These are phyloP conservation scores for Kentomonas sorsogonicus DNA, from an alignment of 208 protist species.

Conservation along the genomic window DNA sequence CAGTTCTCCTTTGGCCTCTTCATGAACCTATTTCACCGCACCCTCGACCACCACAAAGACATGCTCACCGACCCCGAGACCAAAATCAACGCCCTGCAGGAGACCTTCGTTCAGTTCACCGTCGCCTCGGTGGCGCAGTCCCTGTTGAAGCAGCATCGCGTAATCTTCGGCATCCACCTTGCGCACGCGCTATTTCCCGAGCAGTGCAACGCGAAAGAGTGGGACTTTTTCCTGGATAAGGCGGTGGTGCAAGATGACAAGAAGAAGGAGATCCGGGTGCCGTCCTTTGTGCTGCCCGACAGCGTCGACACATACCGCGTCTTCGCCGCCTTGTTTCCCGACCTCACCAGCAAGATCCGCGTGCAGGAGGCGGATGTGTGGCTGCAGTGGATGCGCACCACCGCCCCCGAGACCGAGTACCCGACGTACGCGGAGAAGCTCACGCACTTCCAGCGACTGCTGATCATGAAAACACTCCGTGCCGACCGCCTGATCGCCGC, in stretches of 20 bases:
- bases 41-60: conserved; percentile 60
- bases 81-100: conserved; percentile 75
- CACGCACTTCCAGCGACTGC: conserved; percentile 92
- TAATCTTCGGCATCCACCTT: conserved; percentile 95
- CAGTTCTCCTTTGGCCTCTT: conserved; percentile 94
- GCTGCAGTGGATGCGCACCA: conserved; percentile 86
- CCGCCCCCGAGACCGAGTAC: conserved; percentile 85
- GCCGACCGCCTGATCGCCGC: conserved; percentile 94
- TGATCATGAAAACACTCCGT: conserved; percentile 93
- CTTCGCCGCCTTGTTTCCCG: conserved; percentile 73
- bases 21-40: conserved; percentile 76
- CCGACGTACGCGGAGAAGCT: conserved; percentile 87
- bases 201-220: conserved; percentile 71
- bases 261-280: conserved; percentile 63
- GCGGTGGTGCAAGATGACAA: conserved; percentile 45
- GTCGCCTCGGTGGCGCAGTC: conserved; percentile 81
- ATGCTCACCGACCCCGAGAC: conserved; percentile 74
- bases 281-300: conserved; percentile 86
- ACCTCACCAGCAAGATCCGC: conserved; percentile 61
- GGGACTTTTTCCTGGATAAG: conserved; percentile 92
- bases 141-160: conserved; percentile 95
- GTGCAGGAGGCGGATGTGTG: conserved; percentile 88
- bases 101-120: conserved; percentile 78
- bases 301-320: conserved; percentile 66
- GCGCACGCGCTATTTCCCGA: conserved; percentile 69